These are phyloP conservation scores for Rhizoctonia solani DNA, from an alignment of 1,284 basidiomycete species.

Conservation along the genomic window DNA sequence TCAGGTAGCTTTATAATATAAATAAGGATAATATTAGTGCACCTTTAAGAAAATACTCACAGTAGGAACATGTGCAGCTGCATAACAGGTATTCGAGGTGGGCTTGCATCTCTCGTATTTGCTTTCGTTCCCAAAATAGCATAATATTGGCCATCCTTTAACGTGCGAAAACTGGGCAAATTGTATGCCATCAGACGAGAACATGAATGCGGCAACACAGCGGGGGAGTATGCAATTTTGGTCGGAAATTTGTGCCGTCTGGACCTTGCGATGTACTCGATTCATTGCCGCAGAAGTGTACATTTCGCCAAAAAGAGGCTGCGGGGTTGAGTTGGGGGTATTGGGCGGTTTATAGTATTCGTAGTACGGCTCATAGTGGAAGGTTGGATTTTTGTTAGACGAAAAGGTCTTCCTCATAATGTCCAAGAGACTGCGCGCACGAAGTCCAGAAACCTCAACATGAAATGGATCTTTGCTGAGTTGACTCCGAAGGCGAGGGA, in stretches of 20 bases:
- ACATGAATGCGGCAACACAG: slow-evolving; percentile 44
- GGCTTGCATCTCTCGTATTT: slow-evolving; percentile 44
- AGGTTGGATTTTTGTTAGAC: not conserved
- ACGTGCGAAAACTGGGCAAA: slow-evolving; percentile 46
- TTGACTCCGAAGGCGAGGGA: not conserved
- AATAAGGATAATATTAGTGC: no score
- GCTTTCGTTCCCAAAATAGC: slow-evolving; percentile 43
- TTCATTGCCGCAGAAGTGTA: no score
- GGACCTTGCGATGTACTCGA: no score
- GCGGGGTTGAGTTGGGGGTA: no score
- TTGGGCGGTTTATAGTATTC: not conserved
- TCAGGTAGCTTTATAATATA: not conserved
- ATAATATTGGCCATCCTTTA: slow-evolving; percentile 46
- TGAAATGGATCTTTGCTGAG: not conserved
- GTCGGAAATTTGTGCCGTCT: no score
- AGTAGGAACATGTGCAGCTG: slow-evolving; percentile 45
- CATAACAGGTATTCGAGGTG: slow-evolving; percentile 40
- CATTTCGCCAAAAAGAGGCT: no score
- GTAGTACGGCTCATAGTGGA: slow-evolving; percentile 15
- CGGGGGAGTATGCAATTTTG: no score
- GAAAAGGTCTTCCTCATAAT: not conserved
- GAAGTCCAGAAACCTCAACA: not conserved
- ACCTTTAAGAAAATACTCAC: no score
- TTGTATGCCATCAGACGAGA: slow-evolving; percentile 48
- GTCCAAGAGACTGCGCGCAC: not conserved